Evolutionary conservation across 2,329 filamentous ascomycete genomes (phyloP), one percentile per base, ranked within the genome.

Genomic region (Ascosphaera acerosa): DNA sequence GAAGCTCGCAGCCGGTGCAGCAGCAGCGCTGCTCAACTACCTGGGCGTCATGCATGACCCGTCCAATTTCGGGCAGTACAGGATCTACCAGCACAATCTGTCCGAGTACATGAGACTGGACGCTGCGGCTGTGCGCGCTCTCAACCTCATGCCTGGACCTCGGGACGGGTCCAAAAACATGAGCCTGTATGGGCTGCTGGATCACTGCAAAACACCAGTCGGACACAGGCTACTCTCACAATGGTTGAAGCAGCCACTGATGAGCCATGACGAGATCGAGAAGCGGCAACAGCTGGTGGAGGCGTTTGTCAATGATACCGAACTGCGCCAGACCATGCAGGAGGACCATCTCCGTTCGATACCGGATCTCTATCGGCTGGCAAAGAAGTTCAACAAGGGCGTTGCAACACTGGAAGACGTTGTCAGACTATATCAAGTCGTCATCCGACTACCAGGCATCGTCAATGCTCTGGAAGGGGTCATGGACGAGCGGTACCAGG

Each of bases 51-150:
- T 97, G 53, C 77, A 87, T 18, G 87, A 97, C 47, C 59, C 77
- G 1, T 80, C 77, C 34, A 97, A 97, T 52, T 94, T 92, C 50
- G 87, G 89, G 3, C 84, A 97, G 47, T 97, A 89, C 46, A 78
- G 84, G 49, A 65, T 97, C 10, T 97, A 94, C 46, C 87, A 97
- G 52, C 87, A 97, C 51, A 87, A 97, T 46, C 57, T 97, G 28
- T 74, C 82, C 2, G 82, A 97, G 44, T 97, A 80, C 50, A 97
- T 97, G 87, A 97, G 92, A 53, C 62, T 97, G 3, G 87, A 97
- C 51, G 81, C 89, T 1, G 80, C 87, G 1, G 87, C 87, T 0
- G 58, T 97, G 27, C 84, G 89, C 44, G 87, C 87, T 0, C 62
- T 97, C 33, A 97, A 97, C 44, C 64, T 97, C 22, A 94, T 97